These are phyloP conservation scores for Biscutella auriculata DNA, from an alignment of 441 rosid species.

Conservation along the genomic window DNA sequence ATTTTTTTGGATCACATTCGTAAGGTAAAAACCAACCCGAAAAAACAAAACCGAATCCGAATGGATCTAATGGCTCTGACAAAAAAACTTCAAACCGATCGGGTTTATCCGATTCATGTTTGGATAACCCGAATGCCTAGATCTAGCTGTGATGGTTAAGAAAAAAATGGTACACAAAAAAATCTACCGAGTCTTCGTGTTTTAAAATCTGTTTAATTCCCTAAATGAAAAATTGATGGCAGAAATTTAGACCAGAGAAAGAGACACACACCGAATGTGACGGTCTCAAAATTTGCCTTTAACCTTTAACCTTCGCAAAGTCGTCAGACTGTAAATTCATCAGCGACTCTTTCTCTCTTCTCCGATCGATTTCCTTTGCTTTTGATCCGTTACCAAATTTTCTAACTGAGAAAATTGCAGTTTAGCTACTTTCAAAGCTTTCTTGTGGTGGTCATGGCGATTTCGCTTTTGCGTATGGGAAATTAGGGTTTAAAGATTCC, in stretches of 20 bases:
- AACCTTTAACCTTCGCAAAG: neutral
- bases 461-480: conserved; percentile 13
- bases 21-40: too few relatives aligned
- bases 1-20: too few relatives aligned
- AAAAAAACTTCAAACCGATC: too few relatives aligned
- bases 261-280: neutral
- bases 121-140: too few relatives aligned
- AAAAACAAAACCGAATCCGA: too few relatives aligned
- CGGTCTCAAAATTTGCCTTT: neutral
- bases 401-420: neutral
- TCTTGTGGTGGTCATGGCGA: neutral
- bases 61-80: too few relatives aligned
- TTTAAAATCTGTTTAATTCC: too few relatives aligned
- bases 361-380: neutral
- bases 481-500: conserved; percentile 30
- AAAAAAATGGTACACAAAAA: too few relatives aligned
- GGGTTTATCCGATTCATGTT: too few relatives aligned
- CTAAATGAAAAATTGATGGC: too few relatives aligned
- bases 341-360: neutral
- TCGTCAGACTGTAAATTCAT: neutral
- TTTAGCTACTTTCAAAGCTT: neutral
- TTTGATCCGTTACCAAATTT: neutral
- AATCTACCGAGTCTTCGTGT: too few relatives aligned
- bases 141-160: too few relatives aligned
- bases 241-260: neutral